Evolutionary conservation across 371 early-diverging fungal genomes (phyloP).

Genomic region (Apophysomyces elegans): DNA sequence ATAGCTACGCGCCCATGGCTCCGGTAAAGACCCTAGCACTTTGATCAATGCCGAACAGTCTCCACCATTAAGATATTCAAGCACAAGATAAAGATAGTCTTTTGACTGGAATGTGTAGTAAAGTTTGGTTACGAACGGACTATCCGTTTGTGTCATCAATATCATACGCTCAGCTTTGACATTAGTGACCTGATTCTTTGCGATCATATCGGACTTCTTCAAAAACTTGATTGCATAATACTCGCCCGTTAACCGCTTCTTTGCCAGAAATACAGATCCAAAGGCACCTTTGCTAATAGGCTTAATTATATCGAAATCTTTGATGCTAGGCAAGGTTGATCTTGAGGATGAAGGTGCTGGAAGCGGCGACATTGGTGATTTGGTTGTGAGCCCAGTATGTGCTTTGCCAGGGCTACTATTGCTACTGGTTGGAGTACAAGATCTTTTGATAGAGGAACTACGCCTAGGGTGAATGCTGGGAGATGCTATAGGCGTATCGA

Average conservation of each 20-base stretch:
- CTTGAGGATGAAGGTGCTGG: conserved; percentile 49
- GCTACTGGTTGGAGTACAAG: conserved; percentile 4
- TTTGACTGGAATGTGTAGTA: conserved; percentile 93
- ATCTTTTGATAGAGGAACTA: conserved; percentile 10
- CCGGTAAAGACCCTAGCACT: conserved; percentile 79
- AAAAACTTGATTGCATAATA: conserved; percentile 92
- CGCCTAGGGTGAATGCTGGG: conserved; percentile 29
- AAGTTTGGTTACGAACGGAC: conserved; percentile 93
- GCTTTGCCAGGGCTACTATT: conserved; percentile 23
- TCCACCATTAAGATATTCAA: conserved; percentile 98
- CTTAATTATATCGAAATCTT: conserved; percentile 92
- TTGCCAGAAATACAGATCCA: conserved; percentile 88
- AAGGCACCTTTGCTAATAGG: conserved; percentile 94
- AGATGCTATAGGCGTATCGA: conserved; percentile 41
- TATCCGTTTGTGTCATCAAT: conserved; percentile 83
- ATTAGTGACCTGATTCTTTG: conserved; percentile 91
- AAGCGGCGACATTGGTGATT: conserved; percentile 53
- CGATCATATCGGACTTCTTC: conserved; percentile 89
- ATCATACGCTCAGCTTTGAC: conserved; percentile 90
- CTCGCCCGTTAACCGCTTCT: conserved; percentile 84
- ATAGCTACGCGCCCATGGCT: conserved; percentile 92
- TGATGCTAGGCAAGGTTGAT: conserved; percentile 72
- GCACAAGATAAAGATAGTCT: conserved; percentile 90
- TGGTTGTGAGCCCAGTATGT: conserved; percentile 24
- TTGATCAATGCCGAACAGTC: conserved; percentile 95